phyloP scores from a whole-genome alignment of 352 stramenopile genomes.

The Phytopythium boreale region DNA sequence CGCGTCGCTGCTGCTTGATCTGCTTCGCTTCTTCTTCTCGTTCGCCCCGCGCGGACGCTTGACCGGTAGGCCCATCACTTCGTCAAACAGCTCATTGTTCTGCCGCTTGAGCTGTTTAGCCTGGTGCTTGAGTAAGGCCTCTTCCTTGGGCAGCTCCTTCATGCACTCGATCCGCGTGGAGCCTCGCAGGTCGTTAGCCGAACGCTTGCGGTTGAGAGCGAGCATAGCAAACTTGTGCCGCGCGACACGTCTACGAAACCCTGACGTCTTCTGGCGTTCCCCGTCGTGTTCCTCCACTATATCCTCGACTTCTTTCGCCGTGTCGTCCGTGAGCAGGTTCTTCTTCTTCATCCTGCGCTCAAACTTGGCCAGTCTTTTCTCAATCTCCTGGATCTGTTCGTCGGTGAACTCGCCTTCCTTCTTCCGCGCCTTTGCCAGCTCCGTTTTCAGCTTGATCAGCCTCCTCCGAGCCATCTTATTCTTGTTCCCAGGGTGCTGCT shows the following conservation, averaged over 20 bases:
- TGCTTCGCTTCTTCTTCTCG: conserved; percentile 3
- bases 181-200: conserved; percentile 12
- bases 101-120: conserved; percentile 14
- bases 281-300: background rate
- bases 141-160: conserved; percentile 21
- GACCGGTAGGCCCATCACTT: conserved; percentile 9
- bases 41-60: background rate
- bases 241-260: conserved; percentile 19
- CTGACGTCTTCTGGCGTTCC: background rate
- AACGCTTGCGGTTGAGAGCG: conserved; percentile 16
- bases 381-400: background rate
- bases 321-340: background rate
- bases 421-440: background rate
- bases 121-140: conserved; percentile 13
- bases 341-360: background rate
- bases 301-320: background rate
- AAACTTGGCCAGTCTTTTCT: background rate
- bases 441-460: background rate
- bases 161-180: conserved; percentile 21
- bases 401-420: background rate
- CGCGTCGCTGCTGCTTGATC: too few relatives aligned
- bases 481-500: background rate
- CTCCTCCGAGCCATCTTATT: background rate
- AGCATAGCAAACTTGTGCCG: conserved; percentile 19
- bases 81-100: conserved; percentile 7